These are phyloP conservation scores for Arabidopsis lyrata DNA, from an alignment of 441 rosid species.

Conservation along the genomic window DNA sequence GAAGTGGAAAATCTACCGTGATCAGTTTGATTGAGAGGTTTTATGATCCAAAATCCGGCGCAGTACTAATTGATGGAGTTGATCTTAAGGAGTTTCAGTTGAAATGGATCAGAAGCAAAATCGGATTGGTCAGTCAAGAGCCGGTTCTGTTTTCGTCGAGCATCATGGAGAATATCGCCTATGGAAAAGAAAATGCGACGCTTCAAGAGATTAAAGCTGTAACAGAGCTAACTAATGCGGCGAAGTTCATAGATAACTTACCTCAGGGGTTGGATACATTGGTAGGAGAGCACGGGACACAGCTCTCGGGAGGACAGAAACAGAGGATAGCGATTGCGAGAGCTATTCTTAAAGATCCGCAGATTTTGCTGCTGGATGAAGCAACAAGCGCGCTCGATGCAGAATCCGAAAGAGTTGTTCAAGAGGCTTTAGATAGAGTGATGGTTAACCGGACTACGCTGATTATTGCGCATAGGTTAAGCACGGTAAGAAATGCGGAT, in stretches of 20 bases:
- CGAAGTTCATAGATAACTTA: slow-evolving; percentile 55
- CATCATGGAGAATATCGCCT: slow-evolving; percentile 59
- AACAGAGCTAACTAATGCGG: slow-evolving; percentile 58
- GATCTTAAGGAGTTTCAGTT: slow-evolving; percentile 57
- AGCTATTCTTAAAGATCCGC: slow-evolving; percentile 59
- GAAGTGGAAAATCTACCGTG: slow-evolving; percentile 67
- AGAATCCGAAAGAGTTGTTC: slow-evolving; percentile 60
- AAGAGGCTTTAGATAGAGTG: slow-evolving; percentile 60
- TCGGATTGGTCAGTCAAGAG: slow-evolving; percentile 68
- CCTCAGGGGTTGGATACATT: slow-evolving; percentile 66
- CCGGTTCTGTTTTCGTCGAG: slow-evolving; percentile 64
- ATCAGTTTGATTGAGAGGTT: slow-evolving; percentile 64
- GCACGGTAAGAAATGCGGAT: slow-evolving; percentile 57
- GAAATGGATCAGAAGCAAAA: slow-evolving; percentile 62
- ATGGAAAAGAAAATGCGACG: slow-evolving; percentile 58
- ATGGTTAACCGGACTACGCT: slow-evolving; percentile 65
- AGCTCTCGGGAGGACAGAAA: slow-evolving; percentile 64
- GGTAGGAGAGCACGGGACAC: slow-evolving; percentile 70
- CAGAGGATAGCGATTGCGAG: slow-evolving; percentile 64
- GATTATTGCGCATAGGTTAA: slow-evolving; percentile 61
- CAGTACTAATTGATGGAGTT: slow-evolving; percentile 57
- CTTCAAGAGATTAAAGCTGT: slow-evolving; percentile 55
- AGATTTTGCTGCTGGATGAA: slow-evolving; percentile 59
- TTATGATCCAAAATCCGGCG: slow-evolving; percentile 62
- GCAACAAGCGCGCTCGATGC: slow-evolving; percentile 68